phyloP scores from a whole-genome alignment of 2,329 filamentous ascomycete genomes.

The Fusarium nelsonii region DNA sequence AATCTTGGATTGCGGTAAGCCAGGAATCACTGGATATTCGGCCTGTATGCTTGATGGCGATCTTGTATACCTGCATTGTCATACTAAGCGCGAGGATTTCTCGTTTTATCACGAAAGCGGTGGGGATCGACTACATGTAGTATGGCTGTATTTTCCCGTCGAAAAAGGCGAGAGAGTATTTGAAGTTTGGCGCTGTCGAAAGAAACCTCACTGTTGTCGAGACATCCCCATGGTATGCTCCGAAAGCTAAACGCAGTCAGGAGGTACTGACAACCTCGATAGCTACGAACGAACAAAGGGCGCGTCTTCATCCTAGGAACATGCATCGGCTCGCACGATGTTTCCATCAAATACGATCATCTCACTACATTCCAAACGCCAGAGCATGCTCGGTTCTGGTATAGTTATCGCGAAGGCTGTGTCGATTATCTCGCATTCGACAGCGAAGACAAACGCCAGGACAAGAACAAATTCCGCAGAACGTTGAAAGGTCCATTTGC shows the following conservation, averaged over 20 bases:
- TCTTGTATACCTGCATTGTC: slow-evolving; percentile 9
- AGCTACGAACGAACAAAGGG: slow-evolving; percentile 23
- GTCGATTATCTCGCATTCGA: slow-evolving; percentile 24
- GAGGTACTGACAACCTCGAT: background rate
- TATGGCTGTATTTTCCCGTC: slow-evolving; percentile 20
- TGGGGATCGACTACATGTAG: slow-evolving; percentile 5
- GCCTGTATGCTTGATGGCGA: slow-evolving; percentile 17
- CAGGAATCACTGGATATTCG: slow-evolving; percentile 13
- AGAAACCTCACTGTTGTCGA: slow-evolving; percentile 7
- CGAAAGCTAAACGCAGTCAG: rapidly evolving
- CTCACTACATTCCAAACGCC: slow-evolving; percentile 2
- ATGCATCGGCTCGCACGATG: background rate
- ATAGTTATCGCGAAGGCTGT: background rate
- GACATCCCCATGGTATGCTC: slow-evolving; percentile 14
- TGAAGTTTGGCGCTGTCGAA: slow-evolving; percentile 18
- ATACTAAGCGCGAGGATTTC: background rate
- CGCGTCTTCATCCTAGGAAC: slow-evolving; percentile 18
- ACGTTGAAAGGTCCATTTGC: background rate
- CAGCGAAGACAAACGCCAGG: background rate
- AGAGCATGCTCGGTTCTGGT: slow-evolving; percentile 16
- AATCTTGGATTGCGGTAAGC: slow-evolving; percentile 1
- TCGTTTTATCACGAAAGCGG: background rate
- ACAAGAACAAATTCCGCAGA: background rate
- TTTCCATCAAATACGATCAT: background rate
- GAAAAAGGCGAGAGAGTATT: slow-evolving; percentile 5